These are phyloP conservation scores for Ailanthus altissimus DNA, from an alignment of 345 rosid genomes.

Conservation along the genomic window DNA sequence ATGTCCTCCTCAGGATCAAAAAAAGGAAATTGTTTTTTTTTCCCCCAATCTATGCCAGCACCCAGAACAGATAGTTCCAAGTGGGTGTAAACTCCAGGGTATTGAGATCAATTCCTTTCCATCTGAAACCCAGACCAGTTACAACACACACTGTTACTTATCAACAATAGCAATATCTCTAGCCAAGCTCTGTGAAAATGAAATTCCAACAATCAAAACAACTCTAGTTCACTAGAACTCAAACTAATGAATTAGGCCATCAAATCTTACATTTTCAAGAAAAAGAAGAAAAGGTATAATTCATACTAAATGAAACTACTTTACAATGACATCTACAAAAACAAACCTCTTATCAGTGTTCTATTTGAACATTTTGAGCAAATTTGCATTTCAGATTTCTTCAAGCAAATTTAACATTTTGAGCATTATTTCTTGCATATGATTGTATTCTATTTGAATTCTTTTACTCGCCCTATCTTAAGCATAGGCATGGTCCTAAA, in stretches of 20 bases:
- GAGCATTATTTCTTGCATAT: background rate
- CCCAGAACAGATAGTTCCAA: background rate
- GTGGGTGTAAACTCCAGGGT: background rate
- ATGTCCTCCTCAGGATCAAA: background rate
- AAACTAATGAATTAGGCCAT: background rate
- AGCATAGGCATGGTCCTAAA: background rate
- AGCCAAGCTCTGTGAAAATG: background rate
- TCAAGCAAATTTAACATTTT: background rate
- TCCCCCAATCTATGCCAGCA: background rate
- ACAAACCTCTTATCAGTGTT: background rate
- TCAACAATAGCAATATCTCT: background rate
- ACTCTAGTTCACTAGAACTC: background rate
- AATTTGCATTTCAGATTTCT: background rate
- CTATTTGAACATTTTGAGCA: conserved; percentile 4
- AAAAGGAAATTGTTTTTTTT: background rate
- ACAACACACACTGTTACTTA: too few species aligned
- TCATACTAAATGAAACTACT: background rate
- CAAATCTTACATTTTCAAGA: background rate
- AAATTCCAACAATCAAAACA: background rate
- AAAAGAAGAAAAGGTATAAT: background rate
- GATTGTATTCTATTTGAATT: background rate
- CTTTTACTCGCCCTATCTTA: background rate
- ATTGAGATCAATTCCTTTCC: conserved; percentile 1
- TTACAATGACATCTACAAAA: conserved; percentile 2
- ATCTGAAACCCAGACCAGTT: background rate